phyloP scores from a whole-genome alignment of 257 asterid genomes.

The Solanum dulcamara region DNA sequence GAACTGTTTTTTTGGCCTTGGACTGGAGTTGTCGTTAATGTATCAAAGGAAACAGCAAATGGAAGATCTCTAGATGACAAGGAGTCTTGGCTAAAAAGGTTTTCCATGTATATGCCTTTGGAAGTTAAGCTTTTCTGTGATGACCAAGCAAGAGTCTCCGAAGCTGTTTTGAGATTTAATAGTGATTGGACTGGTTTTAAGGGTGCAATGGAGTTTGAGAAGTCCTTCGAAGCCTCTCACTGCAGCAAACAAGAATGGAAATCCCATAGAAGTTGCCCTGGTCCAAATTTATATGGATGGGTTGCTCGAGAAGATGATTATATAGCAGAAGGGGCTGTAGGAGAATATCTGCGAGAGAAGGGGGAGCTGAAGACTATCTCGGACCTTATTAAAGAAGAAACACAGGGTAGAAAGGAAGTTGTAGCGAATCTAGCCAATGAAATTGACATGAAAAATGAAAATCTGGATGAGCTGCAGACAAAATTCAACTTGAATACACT shows the following conservation, averaged over 20 bases:
- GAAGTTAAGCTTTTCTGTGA: constrained; percentile 40
- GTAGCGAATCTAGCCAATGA: constrained; percentile 58
- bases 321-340: constrained; percentile 39
- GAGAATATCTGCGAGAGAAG: constrained; percentile 39
- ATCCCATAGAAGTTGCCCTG: constrained; percentile 13
- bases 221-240: constrained; percentile 33
- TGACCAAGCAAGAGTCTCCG: constrained; percentile 14
- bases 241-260: constrained; percentile 45
- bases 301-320: constrained; percentile 56
- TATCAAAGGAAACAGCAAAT: constrained; percentile 20
- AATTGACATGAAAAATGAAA: constrained; percentile 56
- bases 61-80: constrained; percentile 13
- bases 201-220: constrained; percentile 54
- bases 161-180: constrained; percentile 37
- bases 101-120: constrained; percentile 36
- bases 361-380: constrained; percentile 36
- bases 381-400: constrained; percentile 33
- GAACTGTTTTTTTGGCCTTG: constrained; percentile 80
- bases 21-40: constrained; percentile 58
- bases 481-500: constrained; percentile 42
- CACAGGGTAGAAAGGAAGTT: constrained; percentile 24
- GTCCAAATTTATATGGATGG: constrained; percentile 45
- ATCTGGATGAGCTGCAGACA: constrained; percentile 51
- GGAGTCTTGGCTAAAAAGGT: constrained; percentile 33
- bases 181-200: constrained; percentile 57